Evolutionary conservation across 495 filamentous ascomycete species (phyloP).

Genomic region (Penicillium lividum): DNA sequence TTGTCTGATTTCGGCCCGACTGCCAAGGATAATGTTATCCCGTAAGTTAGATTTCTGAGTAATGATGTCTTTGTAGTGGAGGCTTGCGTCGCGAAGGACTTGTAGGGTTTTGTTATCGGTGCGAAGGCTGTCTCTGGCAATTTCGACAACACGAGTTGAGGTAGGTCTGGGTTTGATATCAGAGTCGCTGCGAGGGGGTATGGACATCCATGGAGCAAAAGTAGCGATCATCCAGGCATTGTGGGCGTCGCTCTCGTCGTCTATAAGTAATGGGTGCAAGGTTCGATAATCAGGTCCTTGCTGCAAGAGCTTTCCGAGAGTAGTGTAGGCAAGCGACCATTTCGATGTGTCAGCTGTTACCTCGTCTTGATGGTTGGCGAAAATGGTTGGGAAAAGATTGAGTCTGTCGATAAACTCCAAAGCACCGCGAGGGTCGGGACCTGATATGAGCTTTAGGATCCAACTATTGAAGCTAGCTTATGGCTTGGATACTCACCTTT

Average conservation of each 20-base stretch:
- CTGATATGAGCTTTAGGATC: constrained; percentile 34
- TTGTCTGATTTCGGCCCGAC: constrained; percentile 46
- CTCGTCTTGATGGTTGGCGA: constrained; percentile 54
- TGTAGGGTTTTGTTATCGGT: constrained; percentile 69
- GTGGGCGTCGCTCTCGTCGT: constrained; percentile 59
- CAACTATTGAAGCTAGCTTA: neutral
- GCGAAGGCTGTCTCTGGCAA: constrained; percentile 77
- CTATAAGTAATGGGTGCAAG: constrained; percentile 54
- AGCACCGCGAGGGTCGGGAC: constrained; percentile 66
- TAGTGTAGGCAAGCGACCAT: constrained; percentile 44
- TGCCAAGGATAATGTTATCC: constrained; percentile 29
- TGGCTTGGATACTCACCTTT: constrained; percentile 52
- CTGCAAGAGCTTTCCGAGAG: constrained; percentile 33
- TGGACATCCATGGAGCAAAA: constrained; percentile 71
- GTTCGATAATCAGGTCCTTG: constrained; percentile 8
- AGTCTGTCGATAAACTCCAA: constrained; percentile 74
- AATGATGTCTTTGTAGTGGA: constrained; percentile 59
- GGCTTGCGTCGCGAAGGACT: constrained; percentile 64
- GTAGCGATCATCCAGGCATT: constrained; percentile 76
- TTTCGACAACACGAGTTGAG: constrained; percentile 54
- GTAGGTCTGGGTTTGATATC: constrained; percentile 47
- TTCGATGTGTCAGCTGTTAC: constrained; percentile 45
- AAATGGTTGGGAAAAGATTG: constrained; percentile 76
- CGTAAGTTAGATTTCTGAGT: constrained; percentile 52
- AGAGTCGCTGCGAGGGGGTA: constrained; percentile 43